Conservation (phyloP, 805 yeast species). For the Kuraishia molischiana region DNA sequence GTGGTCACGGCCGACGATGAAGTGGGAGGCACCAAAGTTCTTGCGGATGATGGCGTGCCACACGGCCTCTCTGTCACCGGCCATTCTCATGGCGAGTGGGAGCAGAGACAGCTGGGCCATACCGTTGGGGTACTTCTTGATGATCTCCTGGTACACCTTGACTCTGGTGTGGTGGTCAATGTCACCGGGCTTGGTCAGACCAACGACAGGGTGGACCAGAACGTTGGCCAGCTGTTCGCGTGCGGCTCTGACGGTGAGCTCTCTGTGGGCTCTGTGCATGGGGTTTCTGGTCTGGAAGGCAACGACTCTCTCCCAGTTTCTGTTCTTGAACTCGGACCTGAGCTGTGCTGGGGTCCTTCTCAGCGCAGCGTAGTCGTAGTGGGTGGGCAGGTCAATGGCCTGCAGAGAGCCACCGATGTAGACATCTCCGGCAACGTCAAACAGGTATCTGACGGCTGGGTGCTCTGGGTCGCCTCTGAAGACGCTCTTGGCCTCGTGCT, state of each 20-base stretch:
- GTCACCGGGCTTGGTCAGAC: conserved; percentile 95
- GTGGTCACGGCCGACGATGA: conserved; percentile 96
- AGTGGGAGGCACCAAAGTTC: conserved; percentile 94
- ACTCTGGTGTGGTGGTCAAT: conserved; percentile 97
- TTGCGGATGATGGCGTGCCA: conserved; percentile 98
- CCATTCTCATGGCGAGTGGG: conserved; percentile 98
- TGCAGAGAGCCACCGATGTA: conserved; percentile 85
- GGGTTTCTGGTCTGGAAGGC: conserved; percentile 99
- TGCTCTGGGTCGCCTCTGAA: conserved; percentile 97
- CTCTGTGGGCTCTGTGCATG: conserved; percentile 98
- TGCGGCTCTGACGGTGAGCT: conserved; percentile 94
- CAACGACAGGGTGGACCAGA: conserved; percentile 94
- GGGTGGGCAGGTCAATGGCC: conserved; percentile 76
- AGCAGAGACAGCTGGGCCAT: conserved; percentile 82
- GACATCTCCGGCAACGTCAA: conserved; percentile 66
- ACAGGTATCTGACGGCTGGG: conserved; percentile 76
- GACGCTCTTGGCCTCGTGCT: conserved; percentile 70
- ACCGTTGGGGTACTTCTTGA: conserved; percentile 90
- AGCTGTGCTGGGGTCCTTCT: conserved; percentile 89
- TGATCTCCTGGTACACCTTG: conserved; percentile 84
- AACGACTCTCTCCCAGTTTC: conserved; percentile 83
- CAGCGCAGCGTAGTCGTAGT: conserved; percentile 81
- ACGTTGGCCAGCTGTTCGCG: conserved; percentile 80
- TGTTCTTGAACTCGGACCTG: conserved; percentile 70
- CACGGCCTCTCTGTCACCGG: conserved; percentile 95